Conservation (phyloP, 495 filamentous ascomycete species). For the Pseudomonodictys pantanalensis region DNA sequence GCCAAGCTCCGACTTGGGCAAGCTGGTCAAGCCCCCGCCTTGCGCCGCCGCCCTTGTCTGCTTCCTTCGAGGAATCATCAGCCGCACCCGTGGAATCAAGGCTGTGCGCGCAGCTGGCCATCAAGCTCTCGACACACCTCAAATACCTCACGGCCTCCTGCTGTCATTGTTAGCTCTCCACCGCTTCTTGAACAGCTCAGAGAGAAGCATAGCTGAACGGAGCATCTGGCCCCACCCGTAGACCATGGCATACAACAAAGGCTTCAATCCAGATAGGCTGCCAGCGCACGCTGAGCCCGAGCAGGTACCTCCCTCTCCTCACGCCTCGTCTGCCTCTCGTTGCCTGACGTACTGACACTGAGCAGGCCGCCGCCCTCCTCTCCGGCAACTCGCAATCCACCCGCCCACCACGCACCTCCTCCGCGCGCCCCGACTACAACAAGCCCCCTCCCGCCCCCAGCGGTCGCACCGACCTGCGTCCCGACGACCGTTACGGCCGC, state of each 20-base stretch:
- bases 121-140: too few species aligned
- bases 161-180: too few species aligned
- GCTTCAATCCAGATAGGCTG: slow-evolving; percentile 93
- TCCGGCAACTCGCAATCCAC: slow-evolving; percentile 12
- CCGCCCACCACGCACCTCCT: slow-evolving; percentile 22
- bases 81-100: background rate
- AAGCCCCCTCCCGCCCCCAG: slow-evolving; percentile 36
- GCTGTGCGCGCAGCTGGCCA: too few species aligned
- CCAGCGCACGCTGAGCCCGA: slow-evolving; percentile 97
- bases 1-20: background rate
- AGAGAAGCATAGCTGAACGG: too few species aligned
- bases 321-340: background rate
- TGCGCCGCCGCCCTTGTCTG: too few species aligned
- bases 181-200: too few species aligned
- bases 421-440: slow-evolving; percentile 38
- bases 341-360: slow-evolving; percentile 2
- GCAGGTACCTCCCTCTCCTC: slow-evolving; percentile 55
- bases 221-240: too few species aligned
- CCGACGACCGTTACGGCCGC: slow-evolving; percentile 33
- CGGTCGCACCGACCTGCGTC: slow-evolving; percentile 22
- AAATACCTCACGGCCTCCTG: too few species aligned
- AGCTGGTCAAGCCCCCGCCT: too few species aligned
- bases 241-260: slow-evolving; percentile 88
- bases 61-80: too few species aligned
- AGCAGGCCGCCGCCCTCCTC: slow-evolving; percentile 31